Evolutionary conservation across 345 rosid species (phyloP).

Genomic region (Adansonia digitata): DNA sequence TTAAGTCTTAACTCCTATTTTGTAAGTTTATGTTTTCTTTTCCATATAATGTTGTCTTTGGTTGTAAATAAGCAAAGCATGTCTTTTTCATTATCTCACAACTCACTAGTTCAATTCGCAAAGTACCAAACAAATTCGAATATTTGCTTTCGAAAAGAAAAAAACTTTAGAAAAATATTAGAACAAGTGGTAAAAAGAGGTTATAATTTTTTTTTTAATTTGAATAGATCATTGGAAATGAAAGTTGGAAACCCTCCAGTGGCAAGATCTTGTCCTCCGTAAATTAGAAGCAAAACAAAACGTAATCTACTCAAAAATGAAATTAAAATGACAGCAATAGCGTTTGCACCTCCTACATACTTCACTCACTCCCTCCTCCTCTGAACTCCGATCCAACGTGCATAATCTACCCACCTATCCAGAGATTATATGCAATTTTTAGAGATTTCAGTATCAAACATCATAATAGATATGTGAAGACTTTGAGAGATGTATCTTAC

Average conservation of each 20-base stretch:
- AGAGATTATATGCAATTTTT: not conserved
- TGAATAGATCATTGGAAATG: not conserved
- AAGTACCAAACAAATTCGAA: not conserved
- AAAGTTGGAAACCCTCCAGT: not conserved
- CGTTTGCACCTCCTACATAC: not conserved
- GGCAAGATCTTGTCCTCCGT: not conserved
- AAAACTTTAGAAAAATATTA: not conserved
- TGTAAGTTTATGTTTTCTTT: not conserved
- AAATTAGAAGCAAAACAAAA: not conserved
- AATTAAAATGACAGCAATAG: not conserved
- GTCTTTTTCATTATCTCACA: not conserved
- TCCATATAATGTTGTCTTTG: not conserved
- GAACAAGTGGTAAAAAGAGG: not conserved
- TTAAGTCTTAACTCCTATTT: too few relatives aligned
- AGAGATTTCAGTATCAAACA: not conserved
- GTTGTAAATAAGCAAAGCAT: not conserved
- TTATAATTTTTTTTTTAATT: not conserved
- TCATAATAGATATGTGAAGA: not conserved
- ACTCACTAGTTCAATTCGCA: not conserved
- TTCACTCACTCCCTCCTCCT: conserved; percentile 28
- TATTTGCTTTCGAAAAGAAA: not conserved
- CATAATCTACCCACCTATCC: conserved; percentile 84
- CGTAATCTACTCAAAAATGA: not conserved
- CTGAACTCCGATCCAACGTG: conserved; percentile 59
- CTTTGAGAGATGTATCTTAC: conserved; percentile 32